These are phyloP conservation scores for Dendrocalamus latiflorus DNA, from an alignment of 202 grass and related monocot species.

Conservation along the genomic window DNA sequence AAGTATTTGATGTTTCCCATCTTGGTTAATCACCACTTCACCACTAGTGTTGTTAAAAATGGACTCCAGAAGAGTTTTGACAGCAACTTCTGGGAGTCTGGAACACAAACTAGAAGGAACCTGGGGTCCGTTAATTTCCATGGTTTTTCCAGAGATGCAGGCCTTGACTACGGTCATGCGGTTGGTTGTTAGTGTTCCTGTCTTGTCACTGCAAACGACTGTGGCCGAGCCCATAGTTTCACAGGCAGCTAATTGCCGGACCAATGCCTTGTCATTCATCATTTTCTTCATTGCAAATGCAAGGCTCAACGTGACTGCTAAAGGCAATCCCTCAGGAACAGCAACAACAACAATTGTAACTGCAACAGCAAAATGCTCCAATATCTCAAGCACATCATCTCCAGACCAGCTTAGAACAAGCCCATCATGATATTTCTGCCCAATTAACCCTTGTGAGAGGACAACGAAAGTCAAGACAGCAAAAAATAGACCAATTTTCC, in stretches of 20 bases:
- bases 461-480: conserved; percentile 77
- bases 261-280: conserved; percentile 96
- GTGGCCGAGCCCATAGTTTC: conserved; percentile 95
- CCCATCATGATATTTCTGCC: conserved; percentile 53
- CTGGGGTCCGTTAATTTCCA: conserved; percentile 32
- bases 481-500: conserved; percentile 81
- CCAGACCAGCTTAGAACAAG: conserved; percentile 70
- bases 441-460: conserved; percentile 63
- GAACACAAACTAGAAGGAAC: conserved; percentile 40
- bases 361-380: conserved; percentile 85
- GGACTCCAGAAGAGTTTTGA: conserved; percentile 70
- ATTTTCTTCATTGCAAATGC: conserved; percentile 98
- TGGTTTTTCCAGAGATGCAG: conserved; percentile 50
- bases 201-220: conserved; percentile 88
- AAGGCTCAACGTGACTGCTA: conserved; percentile 92
- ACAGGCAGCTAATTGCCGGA: conserved; percentile 80
- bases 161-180: conserved; percentile 85
- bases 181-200: conserved; percentile 87
- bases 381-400: conserved; percentile 71
- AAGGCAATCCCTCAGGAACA: conserved; percentile 90
- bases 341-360: conserved; percentile 95
- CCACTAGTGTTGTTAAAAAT: conserved; percentile 88
- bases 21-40: conserved; percentile 69
- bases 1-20: conserved; percentile 57
- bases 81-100: conserved; percentile 48